Evolutionary conservation across 371 early-diverging fungal species (phyloP).

Genomic region (Rhizopus arrhizus): DNA sequence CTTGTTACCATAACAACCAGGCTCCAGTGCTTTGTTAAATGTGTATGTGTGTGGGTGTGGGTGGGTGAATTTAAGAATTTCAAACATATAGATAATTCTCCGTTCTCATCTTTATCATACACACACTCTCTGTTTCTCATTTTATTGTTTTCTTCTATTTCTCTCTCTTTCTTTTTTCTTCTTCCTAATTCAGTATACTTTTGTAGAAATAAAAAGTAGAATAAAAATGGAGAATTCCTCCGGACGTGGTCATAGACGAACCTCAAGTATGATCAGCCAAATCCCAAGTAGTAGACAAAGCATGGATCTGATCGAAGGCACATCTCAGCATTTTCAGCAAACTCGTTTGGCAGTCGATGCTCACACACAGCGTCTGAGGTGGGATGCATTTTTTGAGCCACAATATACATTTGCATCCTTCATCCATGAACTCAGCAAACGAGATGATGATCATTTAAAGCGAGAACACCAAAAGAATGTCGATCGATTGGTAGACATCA

Average conservation of each 20-base stretch:
- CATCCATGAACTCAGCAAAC: conserved; percentile 12
- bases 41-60: too few relatives aligned
- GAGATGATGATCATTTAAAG: conserved; percentile 3
- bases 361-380: conserved; percentile 22
- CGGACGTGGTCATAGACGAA: background rate
- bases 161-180: background rate
- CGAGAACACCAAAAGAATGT: conserved; percentile 18
- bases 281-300: conserved; percentile 17
- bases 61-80: background rate
- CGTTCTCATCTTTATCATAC: background rate
- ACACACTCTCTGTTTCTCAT: background rate
- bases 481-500: conserved; percentile 15
- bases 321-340: conserved; percentile 7
- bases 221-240: background rate
- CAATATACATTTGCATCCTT: conserved; percentile 31
- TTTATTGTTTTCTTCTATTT: background rate
- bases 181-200: background rate
- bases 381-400: conserved; percentile 32
- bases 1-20: background rate
- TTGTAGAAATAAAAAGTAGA: background rate
- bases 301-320: conserved; percentile 28
- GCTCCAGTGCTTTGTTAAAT: background rate
- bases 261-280: background rate
- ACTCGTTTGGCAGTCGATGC: conserved; percentile 6
- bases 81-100: conserved; percentile 2